Evolutionary conservation across 345 rosid genomes (phyloP).

Genomic region (Camelina hispida): DNA sequence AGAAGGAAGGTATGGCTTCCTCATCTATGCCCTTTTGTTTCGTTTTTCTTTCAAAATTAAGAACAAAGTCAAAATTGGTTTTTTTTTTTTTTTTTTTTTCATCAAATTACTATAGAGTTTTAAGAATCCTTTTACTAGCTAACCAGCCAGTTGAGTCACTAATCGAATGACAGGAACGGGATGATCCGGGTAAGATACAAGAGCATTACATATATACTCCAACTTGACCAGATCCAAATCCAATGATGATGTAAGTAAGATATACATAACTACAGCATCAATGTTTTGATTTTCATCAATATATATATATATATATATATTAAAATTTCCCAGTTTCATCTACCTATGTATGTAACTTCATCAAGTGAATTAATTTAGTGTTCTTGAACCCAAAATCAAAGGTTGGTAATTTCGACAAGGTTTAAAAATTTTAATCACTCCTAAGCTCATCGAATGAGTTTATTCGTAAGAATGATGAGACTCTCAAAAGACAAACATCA

Average conservation of each 20-base stretch:
- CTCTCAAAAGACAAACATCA: conserved; percentile 15
- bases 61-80: neutral
- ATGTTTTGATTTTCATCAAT: too few relatives aligned
- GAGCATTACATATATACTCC: neutral
- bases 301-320: too few relatives aligned
- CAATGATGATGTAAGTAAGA: neutral
- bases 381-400: neutral
- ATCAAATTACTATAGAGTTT: conserved; percentile 7
- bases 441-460: neutral
- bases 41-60: neutral
- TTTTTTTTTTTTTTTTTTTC: neutral
- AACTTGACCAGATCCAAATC: neutral
- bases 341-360: neutral
- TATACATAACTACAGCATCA: neutral
- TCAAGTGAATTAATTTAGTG: neutral
- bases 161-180: neutral
- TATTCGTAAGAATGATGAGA: conserved; percentile 5
- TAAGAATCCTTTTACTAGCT: too few relatives aligned
- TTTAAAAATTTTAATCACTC: neutral
- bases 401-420: neutral
- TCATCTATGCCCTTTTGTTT: neutral
- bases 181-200: neutral
- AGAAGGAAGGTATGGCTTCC: conserved; percentile 41
- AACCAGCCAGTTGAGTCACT: neutral
- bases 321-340: too few relatives aligned